Evolutionary conservation across 768 basidiomycete genomes (phyloP), one percentile per base, ranked within the genome.

Genomic region (Clitopilus hobsonii): DNA sequence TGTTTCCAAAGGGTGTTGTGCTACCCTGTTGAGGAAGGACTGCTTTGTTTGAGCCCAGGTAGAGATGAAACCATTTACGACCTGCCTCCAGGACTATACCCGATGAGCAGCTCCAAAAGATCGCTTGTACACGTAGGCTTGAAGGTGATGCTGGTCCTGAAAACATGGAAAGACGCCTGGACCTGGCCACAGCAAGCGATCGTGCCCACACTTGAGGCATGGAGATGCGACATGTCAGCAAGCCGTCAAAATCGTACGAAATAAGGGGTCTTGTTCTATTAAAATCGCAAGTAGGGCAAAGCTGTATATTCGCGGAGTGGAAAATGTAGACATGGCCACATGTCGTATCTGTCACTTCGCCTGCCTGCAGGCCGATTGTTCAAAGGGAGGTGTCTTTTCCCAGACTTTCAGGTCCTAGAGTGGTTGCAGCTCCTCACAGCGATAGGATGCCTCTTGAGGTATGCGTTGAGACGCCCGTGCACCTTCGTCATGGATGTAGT

Each of bases 221-320:
- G 41, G n/a, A 45, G n/a, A 45, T 45, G 41, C 41, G 18, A 45
- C 41, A 45, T 45, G 41, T 45, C 41, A 45, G 22, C n/a, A 45
- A 45, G 41, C 41, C 41, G 41, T 45, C 18, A 20, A 20, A 45
- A 45, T 45, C 41, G 11, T 18, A 45, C 2, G n/a, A 45, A 45
- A 16, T 36, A 45, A 45, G 41, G 41, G 41, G 8, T 11, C 41
- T 2, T 23, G 41, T 20, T 45, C 10, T 11, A 16, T 16, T 45
- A 16, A 45, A 45, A 45, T 45, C 41, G 41, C 41, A 45, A 45
- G 41, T 10, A 45, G n/a, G 41, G 22, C n/a, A 10, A 10, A 10
- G 16, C 18, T 8, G 11, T 18, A 20, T 23, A 45, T 45, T 45
- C 41, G 41, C 41, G 16, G 41, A 45, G 41, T 20, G 22, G 30